Conservation (phyloP, 2,329 filamentous ascomycete genomes). For the Arthrobotrys conoides region DNA sequence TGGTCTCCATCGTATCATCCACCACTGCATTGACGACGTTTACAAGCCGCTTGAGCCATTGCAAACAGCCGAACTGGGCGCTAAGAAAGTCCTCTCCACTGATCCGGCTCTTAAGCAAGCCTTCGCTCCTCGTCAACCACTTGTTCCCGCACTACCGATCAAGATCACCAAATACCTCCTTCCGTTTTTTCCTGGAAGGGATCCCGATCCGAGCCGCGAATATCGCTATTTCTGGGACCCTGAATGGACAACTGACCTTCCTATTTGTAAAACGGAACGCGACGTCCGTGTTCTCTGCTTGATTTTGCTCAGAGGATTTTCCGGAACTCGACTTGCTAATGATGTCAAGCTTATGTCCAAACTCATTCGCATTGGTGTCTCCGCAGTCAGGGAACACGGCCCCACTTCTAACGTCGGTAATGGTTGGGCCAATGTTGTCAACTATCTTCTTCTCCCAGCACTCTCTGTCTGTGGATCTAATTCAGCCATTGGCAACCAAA, state of each 20-base stretch:
- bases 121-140: slow-evolving; percentile 80
- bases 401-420: slow-evolving; percentile 55
- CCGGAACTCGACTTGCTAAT: slow-evolving; percentile 89
- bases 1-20: slow-evolving; percentile 85
- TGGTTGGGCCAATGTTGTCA: slow-evolving; percentile 88
- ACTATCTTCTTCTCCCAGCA: slow-evolving; percentile 86
- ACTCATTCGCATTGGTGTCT: slow-evolving; percentile 86
- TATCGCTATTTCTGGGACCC: slow-evolving; percentile 94
- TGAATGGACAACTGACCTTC: slow-evolving; percentile 94
- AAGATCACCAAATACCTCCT: slow-evolving; percentile 55
- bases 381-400: slow-evolving; percentile 72
- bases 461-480: slow-evolving; percentile 89
- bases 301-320: slow-evolving; percentile 84
- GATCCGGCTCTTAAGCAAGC: slow-evolving; percentile 57
- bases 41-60: slow-evolving; percentile 72
- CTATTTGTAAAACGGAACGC: slow-evolving; percentile 88
- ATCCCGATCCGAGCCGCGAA: slow-evolving; percentile 66
- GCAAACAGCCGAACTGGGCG: slow-evolving; percentile 73
- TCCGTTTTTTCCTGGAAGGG: slow-evolving; percentile 50
- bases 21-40: slow-evolving; percentile 84
- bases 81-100: slow-evolving; percentile 61
- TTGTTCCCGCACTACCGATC: slow-evolving; percentile 73
- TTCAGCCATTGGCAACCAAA: slow-evolving; percentile 84
- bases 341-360: slow-evolving; percentile 84
- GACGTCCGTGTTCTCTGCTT: slow-evolving; percentile 77